A percentile compares a stretch with the other conserved stretches of the same genome.
Conservation (phyloP, 1,139 yeast genomes). For the Geotrichum siamense region DNA sequence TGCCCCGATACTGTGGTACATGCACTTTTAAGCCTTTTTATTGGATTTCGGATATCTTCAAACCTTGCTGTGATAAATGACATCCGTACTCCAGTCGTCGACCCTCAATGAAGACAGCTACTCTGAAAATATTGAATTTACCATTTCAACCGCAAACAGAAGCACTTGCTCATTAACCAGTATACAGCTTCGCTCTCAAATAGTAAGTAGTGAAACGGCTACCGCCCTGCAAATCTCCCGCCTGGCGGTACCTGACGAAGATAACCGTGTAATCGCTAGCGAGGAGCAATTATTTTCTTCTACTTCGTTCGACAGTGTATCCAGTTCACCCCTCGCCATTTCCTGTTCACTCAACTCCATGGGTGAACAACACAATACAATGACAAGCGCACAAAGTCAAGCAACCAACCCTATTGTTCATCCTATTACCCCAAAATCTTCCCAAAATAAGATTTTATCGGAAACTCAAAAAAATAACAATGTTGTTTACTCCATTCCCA, state of each 20-base stretch:
- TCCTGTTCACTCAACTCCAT: not conserved
- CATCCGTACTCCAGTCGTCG: not conserved
- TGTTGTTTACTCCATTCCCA: too few relatives aligned
- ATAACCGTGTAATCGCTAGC: too few relatives aligned
- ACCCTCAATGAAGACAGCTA: slow-evolving; percentile 1
- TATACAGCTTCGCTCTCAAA: not conserved
- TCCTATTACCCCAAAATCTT: not conserved
- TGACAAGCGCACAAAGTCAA: slow-evolving; percentile 1
- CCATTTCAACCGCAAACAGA: not conserved
- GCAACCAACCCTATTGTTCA: not conserved
- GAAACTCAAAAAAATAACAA: not conserved
- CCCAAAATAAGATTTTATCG: not conserved
- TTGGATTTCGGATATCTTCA: slow-evolving; percentile 5
- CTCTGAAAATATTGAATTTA: not conserved
- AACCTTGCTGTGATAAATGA: not conserved
- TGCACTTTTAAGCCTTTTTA: slow-evolving; percentile 2
- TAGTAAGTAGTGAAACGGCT: not conserved
- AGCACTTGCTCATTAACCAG: slow-evolving; percentile 3
- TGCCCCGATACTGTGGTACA: too few relatives aligned
- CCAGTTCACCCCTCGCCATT: not conserved
- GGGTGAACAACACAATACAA: too few relatives aligned
- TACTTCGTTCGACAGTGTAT: not conserved
- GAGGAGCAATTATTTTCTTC: too few relatives aligned
- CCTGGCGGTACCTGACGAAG: too few relatives aligned
- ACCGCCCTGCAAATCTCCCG: not conserved